phyloP scores from a whole-genome alignment of 1,139 yeast species.

The Yamadazyma triangularis region DNA sequence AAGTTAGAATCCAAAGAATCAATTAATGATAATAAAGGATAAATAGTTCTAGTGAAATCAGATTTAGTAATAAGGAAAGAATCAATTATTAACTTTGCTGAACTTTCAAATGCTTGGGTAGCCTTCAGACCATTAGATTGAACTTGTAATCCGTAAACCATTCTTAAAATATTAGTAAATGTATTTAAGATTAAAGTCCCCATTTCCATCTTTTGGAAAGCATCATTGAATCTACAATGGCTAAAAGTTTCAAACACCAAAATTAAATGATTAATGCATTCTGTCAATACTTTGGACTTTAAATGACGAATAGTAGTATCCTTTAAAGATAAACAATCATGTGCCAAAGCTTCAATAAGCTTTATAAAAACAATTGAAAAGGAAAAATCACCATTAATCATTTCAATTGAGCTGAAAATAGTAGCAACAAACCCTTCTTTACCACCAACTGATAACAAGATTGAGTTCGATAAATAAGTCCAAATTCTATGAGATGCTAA shows the following conservation, averaged over 20 bases:
- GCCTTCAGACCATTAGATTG: constrained; percentile 28
- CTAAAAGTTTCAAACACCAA: constrained; percentile 70
- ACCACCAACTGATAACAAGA: constrained; percentile 60
- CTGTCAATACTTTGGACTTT: constrained; percentile 50
- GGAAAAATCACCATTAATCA: constrained; percentile 60
- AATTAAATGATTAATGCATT: constrained; percentile 53
- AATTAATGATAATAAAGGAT: constrained; percentile 51
- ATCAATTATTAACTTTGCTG: constrained; percentile 48
- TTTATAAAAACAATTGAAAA: constrained; percentile 60
- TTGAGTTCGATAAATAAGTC: constrained; percentile 70
- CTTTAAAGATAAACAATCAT: constrained; percentile 44
- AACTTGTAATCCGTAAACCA: constrained; percentile 57
- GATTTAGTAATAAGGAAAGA: constrained; percentile 54
- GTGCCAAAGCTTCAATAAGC: constrained; percentile 50
- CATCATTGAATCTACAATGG: constrained; percentile 60
- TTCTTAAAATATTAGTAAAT: constrained; percentile 51
- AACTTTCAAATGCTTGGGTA: constrained; percentile 44
- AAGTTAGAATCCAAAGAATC: constrained; percentile 40
- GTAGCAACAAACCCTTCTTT: constrained; percentile 64
- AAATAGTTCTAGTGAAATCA: constrained; percentile 49
- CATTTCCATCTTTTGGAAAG: constrained; percentile 57
- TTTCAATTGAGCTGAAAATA: constrained; percentile 70
- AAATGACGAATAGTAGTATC: constrained; percentile 17
- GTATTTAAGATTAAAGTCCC: constrained; percentile 55
- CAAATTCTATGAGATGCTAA: constrained; percentile 67